phyloP scores from a whole-genome alignment of 2,329 filamentous ascomycete genomes.

The Sarocladiaceae sp. region DNA sequence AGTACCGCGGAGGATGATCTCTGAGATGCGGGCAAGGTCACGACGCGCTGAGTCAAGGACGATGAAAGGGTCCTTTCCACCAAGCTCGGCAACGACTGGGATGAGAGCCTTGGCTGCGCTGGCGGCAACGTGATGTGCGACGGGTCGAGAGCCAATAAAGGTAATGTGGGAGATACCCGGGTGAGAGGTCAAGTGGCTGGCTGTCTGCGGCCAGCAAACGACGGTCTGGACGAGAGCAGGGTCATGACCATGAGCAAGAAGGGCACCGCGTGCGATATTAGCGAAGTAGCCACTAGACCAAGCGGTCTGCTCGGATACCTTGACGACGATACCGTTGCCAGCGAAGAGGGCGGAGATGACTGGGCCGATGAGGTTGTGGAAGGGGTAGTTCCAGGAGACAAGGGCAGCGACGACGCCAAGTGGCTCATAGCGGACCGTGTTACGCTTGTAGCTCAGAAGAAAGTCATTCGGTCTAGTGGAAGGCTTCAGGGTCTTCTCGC shows the following conservation, averaged over 20 bases:
- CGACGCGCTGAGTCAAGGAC: constrained; percentile 69
- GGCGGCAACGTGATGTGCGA: constrained; percentile 82
- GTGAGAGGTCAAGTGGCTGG: constrained; percentile 77
- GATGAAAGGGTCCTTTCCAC: constrained; percentile 90
- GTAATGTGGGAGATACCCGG: constrained; percentile 81
- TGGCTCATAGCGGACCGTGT: constrained; percentile 85
- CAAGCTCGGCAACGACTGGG: constrained; percentile 83
- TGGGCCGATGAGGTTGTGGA: constrained; percentile 90
- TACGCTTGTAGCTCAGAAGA: constrained; percentile 92
- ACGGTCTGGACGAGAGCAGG: constrained; percentile 77
- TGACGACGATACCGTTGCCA: constrained; percentile 87
- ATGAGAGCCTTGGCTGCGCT: constrained; percentile 82
- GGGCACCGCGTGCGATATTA: constrained; percentile 68
- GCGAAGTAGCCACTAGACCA: constrained; percentile 86
- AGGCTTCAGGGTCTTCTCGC: constrained; percentile 70
- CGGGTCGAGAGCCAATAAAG: constrained; percentile 85
- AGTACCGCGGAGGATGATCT: constrained; percentile 82
- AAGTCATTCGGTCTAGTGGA: constrained; percentile 78
- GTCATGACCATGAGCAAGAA: constrained; percentile 76
- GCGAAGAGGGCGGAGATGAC: constrained; percentile 86
- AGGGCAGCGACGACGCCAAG: constrained; percentile 87
- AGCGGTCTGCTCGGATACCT: constrained; percentile 90
- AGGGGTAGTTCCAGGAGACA: constrained; percentile 95
- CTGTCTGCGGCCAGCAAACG: constrained; percentile 80
- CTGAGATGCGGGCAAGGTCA: constrained; percentile 66